A percentile compares a stretch with the other conserved stretches of the same genome.
Conservation (phyloP, 2,329 filamentous ascomycete species). For the Neoscytalidium dimidiatum region DNA sequence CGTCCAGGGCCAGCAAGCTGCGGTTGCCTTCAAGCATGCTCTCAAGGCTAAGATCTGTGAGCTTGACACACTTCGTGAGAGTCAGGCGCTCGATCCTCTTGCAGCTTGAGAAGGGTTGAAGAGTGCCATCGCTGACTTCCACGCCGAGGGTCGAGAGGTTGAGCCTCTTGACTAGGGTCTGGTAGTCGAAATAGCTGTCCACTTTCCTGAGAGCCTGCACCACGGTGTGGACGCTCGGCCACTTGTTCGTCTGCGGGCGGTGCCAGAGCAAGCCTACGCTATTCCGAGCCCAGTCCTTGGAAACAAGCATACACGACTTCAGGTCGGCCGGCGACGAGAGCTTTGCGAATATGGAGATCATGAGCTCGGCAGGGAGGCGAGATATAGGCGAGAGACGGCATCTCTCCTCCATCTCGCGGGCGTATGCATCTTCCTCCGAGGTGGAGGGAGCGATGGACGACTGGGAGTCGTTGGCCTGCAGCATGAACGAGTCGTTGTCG, state of each 20-base stretch:
- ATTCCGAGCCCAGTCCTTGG: slow-evolving; percentile 88
- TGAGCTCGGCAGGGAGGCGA: slow-evolving; percentile 86
- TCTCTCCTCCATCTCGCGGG: slow-evolving; percentile 59
- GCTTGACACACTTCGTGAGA: slow-evolving; percentile 80
- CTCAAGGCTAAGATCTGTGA: slow-evolving; percentile 83
- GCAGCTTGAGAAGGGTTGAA: slow-evolving; percentile 79
- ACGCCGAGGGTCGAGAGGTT: slow-evolving; percentile 81
- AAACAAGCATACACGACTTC: slow-evolving; percentile 89
- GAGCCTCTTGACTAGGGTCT: slow-evolving; percentile 85
- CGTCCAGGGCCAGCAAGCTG: slow-evolving; percentile 84
- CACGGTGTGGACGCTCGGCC: slow-evolving; percentile 78
- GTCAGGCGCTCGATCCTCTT: slow-evolving; percentile 91
- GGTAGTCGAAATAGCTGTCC: slow-evolving; percentile 84
- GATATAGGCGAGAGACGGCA: slow-evolving; percentile 77
- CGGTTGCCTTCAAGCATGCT: slow-evolving; percentile 77
- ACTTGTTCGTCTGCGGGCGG: slow-evolving; percentile 85
- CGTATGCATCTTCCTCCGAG: slow-evolving; percentile 71
- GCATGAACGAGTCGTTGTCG: slow-evolving; percentile 90
- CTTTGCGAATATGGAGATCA: slow-evolving; percentile 89
- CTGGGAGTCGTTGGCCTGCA: slow-evolving; percentile 82
- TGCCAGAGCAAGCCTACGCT: slow-evolving; percentile 95
- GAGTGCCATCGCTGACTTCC: slow-evolving; percentile 84
- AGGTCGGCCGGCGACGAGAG: slow-evolving; percentile 76
- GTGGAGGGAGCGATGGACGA: slow-evolving; percentile 84
- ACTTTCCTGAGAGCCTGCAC: slow-evolving; percentile 73